phyloP scores from a whole-genome alignment of 2,329 filamentous ascomycete genomes.

The Graphilbum ipis-grandicollis region DNA sequence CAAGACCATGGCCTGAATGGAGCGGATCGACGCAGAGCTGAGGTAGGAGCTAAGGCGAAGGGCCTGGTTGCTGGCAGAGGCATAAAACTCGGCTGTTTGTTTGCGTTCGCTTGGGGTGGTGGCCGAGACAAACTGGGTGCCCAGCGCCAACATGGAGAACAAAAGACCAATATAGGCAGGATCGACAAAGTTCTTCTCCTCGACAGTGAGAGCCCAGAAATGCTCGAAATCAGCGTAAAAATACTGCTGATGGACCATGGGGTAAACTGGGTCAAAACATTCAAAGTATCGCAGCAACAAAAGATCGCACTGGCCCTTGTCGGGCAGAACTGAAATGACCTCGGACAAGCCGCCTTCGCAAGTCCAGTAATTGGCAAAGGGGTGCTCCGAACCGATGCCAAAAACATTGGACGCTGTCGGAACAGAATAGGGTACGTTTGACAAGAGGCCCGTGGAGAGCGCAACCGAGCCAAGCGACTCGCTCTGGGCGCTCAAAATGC shows the following conservation, averaged over 20 bases:
- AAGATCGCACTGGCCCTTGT: conserved; percentile 59
- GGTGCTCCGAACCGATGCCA: conserved; percentile 62
- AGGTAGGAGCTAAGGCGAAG: conserved; percentile 61
- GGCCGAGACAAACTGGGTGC: conserved; percentile 56
- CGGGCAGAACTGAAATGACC: conserved; percentile 58
- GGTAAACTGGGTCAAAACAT: conserved; percentile 64
- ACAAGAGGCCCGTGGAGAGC: conserved; percentile 44
- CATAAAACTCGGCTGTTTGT: conserved; percentile 67
- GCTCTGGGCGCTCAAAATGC: conserved; percentile 26
- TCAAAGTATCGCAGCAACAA: conserved; percentile 47
- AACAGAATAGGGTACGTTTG: conserved; percentile 54
- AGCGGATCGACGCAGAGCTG: conserved; percentile 54
- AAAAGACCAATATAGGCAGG: conserved; percentile 54
- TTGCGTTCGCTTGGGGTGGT: conserved; percentile 44
- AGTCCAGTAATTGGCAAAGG: conserved; percentile 75
- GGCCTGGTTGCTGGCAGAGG: conserved; percentile 63
- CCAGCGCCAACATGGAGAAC: conserved; percentile 62
- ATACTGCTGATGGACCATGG: conserved; percentile 58
- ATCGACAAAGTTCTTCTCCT: conserved; percentile 44
- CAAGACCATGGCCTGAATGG: conserved; percentile 68
- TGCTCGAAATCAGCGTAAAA: conserved; percentile 66
- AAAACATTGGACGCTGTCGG: conserved; percentile 62
- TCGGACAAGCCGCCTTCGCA: conserved; percentile 58
- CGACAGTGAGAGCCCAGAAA: conserved; percentile 47
- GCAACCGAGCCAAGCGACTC: conserved; percentile 30